Conservation (phyloP, 1,284 basidiomycete species). For the Calocybe gambosa region DNA sequence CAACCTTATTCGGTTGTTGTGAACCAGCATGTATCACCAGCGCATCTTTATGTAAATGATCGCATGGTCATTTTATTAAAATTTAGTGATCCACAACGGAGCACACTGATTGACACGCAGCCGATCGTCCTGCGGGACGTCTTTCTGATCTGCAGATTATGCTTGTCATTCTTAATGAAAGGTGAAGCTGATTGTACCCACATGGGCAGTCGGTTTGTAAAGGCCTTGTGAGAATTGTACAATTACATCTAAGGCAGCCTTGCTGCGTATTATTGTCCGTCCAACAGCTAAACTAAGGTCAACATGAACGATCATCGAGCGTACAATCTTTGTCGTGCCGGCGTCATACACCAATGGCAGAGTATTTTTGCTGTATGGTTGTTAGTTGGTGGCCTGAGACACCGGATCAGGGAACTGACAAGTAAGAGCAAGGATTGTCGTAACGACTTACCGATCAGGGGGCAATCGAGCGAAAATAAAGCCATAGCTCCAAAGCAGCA, state of each 20-base stretch:
- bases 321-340: not conserved
- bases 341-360: not conserved
- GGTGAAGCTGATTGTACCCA: not conserved
- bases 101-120: not conserved
- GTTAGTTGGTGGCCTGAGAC: slow-evolving; percentile 3
- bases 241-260: not conserved
- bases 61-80: no score
- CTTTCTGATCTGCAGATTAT: not conserved
- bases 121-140: not conserved
- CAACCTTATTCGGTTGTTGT: no score
- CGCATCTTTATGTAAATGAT: no score
- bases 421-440: not conserved
- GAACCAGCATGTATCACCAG: no score
- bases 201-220: not conserved
- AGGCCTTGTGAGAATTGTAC: not conserved
- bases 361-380: slow-evolving; percentile 6
- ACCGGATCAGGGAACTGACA: not conserved
- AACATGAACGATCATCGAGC: not conserved
- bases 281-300: not conserved
- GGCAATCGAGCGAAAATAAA: slow-evolving; percentile 4
- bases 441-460: slow-evolving; percentile 3
- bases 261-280: not conserved
- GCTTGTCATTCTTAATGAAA: not conserved
- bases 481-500: slow-evolving; percentile 5
- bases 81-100: no score